These are phyloP conservation scores for Dactylellina leptospora DNA, from an alignment of 2,329 filamentous ascomycete species.

Conservation along the genomic window DNA sequence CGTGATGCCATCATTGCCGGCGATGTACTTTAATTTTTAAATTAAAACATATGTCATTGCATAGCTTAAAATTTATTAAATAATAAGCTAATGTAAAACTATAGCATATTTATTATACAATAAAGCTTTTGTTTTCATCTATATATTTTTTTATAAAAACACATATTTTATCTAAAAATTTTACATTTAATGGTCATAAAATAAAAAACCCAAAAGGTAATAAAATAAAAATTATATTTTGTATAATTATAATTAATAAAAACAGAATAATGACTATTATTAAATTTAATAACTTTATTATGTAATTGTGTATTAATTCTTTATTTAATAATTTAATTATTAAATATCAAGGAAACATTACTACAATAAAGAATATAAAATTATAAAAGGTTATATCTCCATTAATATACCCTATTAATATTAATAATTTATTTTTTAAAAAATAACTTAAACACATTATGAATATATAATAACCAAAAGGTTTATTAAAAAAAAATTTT, in stretches of 20 bases:
- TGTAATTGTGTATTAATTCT: constrained; percentile 24
- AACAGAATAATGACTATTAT: constrained; percentile 26
- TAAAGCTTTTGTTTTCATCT: constrained; percentile 7
- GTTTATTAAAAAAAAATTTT: constrained; percentile 22
- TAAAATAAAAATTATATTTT: constrained; percentile 36
- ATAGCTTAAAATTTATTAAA: background rate
- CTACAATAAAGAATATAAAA: constrained; percentile 23
- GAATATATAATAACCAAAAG: constrained; percentile 30
- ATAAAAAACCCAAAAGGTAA: constrained; percentile 27
- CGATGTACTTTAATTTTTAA: background rate
- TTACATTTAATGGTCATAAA: constrained; percentile 24
- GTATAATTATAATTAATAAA: constrained; percentile 25
- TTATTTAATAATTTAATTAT: constrained; percentile 27
- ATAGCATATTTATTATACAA: constrained; percentile 7
- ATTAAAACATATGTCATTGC: background rate
- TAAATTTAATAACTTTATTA: constrained; percentile 31
- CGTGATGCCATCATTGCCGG: no score
- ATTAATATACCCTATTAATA: constrained; percentile 12
- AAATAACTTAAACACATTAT: constrained; percentile 23
- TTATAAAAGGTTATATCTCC: constrained; percentile 17
- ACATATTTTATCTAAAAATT: constrained; percentile 24
- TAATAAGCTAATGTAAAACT: constrained; percentile 8
- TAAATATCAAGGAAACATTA: constrained; percentile 17
- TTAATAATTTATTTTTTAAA: constrained; percentile 20
- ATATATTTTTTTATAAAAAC: constrained; percentile 28